Evolutionary conservation across 306 rosid species (phyloP), one percentile per base, ranked within the genome.

Genomic region (Pyrus pyrifolia): DNA sequence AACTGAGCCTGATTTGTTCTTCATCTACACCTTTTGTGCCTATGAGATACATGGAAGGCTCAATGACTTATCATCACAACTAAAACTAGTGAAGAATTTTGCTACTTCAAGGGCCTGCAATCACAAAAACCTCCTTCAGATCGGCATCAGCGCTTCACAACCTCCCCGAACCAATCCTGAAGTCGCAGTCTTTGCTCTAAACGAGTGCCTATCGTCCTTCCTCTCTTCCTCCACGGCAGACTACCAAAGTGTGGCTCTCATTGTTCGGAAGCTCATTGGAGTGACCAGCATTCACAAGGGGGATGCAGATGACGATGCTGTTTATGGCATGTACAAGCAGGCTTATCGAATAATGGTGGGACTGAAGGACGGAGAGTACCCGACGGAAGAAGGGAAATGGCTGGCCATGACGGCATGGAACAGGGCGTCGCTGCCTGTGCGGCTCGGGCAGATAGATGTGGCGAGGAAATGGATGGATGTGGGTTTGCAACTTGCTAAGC

Each of bases 321-420:
- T 95, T 17, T 76, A 86, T 63, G 81, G 79, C 68, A 87, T 90
- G 88, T 95, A 92, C 83, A 90, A 85, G 80, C 89, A 84, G 80
- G 97, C 96, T 68, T 89, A 89, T 49, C 68, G 89, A 81, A 81
- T 95, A 76, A 89, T 95, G 93, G 93, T 95, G 78, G 98, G 98
- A 59, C 81, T 95, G 84, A 90, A 89, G 89, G 91, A 90, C 72
- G 89, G 89, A 10, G 97, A 89, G 70, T 95, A 89, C 81, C 98
- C 98, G 4, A 70, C 61, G 8, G 97, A 88, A 68, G 98, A 92
- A 87, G 98, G 91, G 66, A 95, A 95, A 70, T 95, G 98, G 98
- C 89, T 95, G 53, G 89, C 93, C 71, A 95, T 86, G 89, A 95
- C 98, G 1, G 97, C 98, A 27, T 95, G 98, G 97, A 95, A 95